Conservation (phyloP, 2,329 filamentous ascomycete species). For the Alternaria sp. region DNA sequence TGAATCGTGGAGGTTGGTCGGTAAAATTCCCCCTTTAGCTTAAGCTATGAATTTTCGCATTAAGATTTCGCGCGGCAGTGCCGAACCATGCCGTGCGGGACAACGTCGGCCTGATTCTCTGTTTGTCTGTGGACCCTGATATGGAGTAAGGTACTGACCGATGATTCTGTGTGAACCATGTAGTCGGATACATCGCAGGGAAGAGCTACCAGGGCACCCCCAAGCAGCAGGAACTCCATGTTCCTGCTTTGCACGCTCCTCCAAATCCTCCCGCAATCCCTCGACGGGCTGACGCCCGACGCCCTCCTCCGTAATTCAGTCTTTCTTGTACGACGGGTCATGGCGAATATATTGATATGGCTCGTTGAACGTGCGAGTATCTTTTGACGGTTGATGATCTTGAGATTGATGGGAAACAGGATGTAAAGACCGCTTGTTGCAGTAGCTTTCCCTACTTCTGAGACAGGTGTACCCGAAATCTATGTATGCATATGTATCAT, state of each 20-base stretch:
- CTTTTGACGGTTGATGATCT: background rate
- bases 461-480: background rate
- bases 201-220: constrained; percentile 7
- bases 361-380: background rate
- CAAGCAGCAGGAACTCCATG: constrained; percentile 15
- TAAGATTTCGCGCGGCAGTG: constrained; percentile 8
- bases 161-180: constrained; percentile 13
- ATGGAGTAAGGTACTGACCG: constrained; percentile 2
- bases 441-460: background rate
- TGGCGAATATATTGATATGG: too few relatives aligned
- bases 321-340: background rate
- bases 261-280: constrained; percentile 21
- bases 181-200: constrained; percentile 9
- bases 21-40: background rate
- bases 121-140: constrained; percentile 7
- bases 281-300: constrained; percentile 5
- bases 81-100: constrained; percentile 12
- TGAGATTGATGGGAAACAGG: background rate
- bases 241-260: constrained; percentile 17
- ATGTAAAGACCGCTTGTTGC: background rate
- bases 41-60: background rate
- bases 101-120: constrained; percentile 5
- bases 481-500: constrained; percentile 3
- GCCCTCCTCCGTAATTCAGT: background rate
- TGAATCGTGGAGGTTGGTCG: constrained; percentile 5